phyloP scores from a whole-genome alignment of 257 asterid species.

The Knoxia roxburghii region DNA sequence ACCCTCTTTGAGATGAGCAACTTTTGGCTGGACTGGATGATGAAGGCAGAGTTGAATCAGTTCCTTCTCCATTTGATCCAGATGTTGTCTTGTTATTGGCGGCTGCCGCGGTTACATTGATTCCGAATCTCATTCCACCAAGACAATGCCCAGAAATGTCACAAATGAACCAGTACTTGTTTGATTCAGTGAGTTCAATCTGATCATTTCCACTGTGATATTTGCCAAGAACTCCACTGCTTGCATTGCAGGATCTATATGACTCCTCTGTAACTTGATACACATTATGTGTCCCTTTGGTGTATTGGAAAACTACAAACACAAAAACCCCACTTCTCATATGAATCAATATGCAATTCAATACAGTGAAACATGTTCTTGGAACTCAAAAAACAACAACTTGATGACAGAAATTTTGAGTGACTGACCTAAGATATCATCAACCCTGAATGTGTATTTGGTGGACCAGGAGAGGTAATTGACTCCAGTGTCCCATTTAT shows the following conservation, averaged over 20 bases:
- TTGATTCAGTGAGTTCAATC: conserved; percentile 10
- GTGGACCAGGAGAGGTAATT: conserved; percentile 10
- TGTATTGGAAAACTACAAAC: conserved; percentile 17
- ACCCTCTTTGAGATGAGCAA: neutral
- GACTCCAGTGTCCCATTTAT: conserved; percentile 14
- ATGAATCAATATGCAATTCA: neutral
- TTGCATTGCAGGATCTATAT: conserved; percentile 12
- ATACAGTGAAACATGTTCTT: no score
- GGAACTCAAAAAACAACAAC: no score
- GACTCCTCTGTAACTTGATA: conserved; percentile 17
- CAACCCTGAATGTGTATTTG: conserved; percentile 4
- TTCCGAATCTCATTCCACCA: conserved; percentile 16
- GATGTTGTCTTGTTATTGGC: neutral
- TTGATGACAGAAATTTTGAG: no score
- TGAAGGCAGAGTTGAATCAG: neutral
- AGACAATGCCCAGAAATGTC: conserved; percentile 15
- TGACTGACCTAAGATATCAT: conserved; percentile 7
- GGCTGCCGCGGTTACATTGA: conserved; percentile 7
- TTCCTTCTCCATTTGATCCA: neutral
- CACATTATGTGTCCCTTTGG: conserved; percentile 14
- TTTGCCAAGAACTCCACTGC: conserved; percentile 1
- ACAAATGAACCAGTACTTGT: conserved; percentile 16
- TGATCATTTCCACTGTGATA: conserved; percentile 14
- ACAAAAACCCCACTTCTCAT: neutral
- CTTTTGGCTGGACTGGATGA: neutral